Evolutionary conservation across 73 alveolate genomes (phyloP).

Genomic region (Uronychia binucleata): DNA sequence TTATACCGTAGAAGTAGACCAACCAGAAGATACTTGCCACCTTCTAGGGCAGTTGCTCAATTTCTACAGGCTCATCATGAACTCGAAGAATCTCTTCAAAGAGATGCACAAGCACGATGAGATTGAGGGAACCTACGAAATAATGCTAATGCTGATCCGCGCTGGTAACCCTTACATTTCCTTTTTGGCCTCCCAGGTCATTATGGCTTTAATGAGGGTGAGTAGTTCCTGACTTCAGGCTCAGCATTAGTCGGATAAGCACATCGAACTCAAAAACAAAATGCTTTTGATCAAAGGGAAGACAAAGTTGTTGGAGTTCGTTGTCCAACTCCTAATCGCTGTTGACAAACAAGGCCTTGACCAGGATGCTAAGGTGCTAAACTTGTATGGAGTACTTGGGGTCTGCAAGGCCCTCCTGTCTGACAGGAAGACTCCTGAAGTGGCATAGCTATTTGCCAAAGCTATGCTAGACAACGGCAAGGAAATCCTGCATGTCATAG

Average conservation of each 20-base stretch:
- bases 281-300: background rate
- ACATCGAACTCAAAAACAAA: background rate
- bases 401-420: background rate
- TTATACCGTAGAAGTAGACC: constrained; percentile 6
- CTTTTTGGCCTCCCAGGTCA: background rate
- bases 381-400: background rate
- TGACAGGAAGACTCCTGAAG: background rate
- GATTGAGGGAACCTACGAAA: background rate
- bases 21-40: background rate
- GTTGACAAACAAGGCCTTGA: background rate
- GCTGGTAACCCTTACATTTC: constrained; percentile 6
- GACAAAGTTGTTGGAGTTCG: background rate
- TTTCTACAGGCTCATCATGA: constrained; percentile 4
- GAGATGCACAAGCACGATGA: background rate
- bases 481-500: constrained; percentile 2
- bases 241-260: background rate
- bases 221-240: background rate
- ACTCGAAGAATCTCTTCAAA: constrained; percentile 13
- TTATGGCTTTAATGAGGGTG: constrained; percentile 2
- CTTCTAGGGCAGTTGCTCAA: constrained; percentile 10
- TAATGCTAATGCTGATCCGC: background rate
- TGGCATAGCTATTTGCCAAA: background rate
- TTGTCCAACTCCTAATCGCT: background rate
- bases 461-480: background rate
- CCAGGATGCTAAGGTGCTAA: background rate